These are phyloP conservation scores for Sclerotinia trifoliorum DNA, from an alignment of 2,329 filamentous ascomycete species.

Conservation along the genomic window DNA sequence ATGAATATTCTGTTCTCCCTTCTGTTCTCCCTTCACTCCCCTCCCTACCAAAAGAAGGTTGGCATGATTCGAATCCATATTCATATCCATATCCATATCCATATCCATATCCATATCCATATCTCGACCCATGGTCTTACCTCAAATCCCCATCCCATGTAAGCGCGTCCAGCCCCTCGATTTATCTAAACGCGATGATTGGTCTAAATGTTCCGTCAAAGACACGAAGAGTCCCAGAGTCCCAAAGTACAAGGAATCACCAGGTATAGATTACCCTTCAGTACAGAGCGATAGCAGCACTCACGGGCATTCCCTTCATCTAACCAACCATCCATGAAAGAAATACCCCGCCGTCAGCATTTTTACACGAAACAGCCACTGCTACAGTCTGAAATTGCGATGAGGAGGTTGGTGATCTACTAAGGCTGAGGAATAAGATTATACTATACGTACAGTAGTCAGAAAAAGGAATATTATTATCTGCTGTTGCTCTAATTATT, in stretches of 20 bases:
- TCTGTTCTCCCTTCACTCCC: too few relatives aligned
- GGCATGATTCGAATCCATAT: not conserved
- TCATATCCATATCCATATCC: not conserved
- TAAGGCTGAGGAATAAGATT: slow-evolving; percentile 12
- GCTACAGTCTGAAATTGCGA: not conserved
- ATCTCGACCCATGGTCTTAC: not conserved
- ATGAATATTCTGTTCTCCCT: too few relatives aligned
- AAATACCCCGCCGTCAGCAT: slow-evolving; percentile 10
- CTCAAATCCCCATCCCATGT: slow-evolving; percentile 3
- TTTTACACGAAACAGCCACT: not conserved
- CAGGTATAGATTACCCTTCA: too few relatives aligned
- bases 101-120: not conserved
- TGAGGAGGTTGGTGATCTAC: slow-evolving; percentile 7
- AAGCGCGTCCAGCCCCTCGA: slow-evolving; percentile 21
- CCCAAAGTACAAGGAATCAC: too few relatives aligned
- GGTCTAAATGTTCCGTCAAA: slow-evolving; percentile 7
- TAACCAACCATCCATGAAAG: not conserved
- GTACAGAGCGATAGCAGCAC: too few relatives aligned
- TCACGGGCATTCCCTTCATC: not conserved
- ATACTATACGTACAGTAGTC: too few relatives aligned
- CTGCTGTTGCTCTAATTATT: too few relatives aligned
- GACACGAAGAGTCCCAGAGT: slow-evolving; percentile 13
- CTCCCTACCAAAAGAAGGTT: too few relatives aligned
- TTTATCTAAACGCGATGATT: slow-evolving; percentile 34
- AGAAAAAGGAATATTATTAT: too few relatives aligned